Percentiles rank a stretch among this genome's conserved stretches.
phyloP scores from a whole-genome alignment of 345 rosid species.

The Populus alba region DNA sequence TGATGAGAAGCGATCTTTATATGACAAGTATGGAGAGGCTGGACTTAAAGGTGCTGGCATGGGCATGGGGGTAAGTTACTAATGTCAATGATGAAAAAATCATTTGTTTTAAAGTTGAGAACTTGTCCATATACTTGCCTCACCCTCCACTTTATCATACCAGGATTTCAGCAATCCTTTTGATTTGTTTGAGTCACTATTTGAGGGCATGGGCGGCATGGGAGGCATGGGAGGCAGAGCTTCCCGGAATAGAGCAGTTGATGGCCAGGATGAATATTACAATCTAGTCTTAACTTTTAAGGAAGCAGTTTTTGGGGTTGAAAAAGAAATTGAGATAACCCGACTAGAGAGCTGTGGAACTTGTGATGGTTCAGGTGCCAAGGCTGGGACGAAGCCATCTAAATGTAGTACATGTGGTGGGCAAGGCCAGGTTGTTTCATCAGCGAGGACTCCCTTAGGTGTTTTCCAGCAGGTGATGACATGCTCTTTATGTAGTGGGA shows the following conservation, averaged over 20 bases:
- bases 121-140: background rate
- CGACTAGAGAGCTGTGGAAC: slow-evolving; percentile 84
- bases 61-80: slow-evolving; percentile 89
- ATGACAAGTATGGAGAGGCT: slow-evolving; percentile 94
- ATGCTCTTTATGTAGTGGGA: slow-evolving; percentile 79
- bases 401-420: slow-evolving; percentile 90
- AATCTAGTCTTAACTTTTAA: slow-evolving; percentile 70
- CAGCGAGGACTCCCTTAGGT: slow-evolving; percentile 90
- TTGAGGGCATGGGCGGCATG: slow-evolving; percentile 88
- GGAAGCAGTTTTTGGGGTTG: slow-evolving; percentile 92
- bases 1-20: slow-evolving; percentile 93
- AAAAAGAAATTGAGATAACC: slow-evolving; percentile 89
- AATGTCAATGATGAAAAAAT: background rate
- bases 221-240: slow-evolving; percentile 63
- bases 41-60: slow-evolving; percentile 93
- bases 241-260: slow-evolving; percentile 72
- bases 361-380: slow-evolving; percentile 91
- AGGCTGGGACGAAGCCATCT: slow-evolving; percentile 74
- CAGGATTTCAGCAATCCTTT: slow-evolving; percentile 98
- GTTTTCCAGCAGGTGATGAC: slow-evolving; percentile 98
- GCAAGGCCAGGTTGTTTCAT: slow-evolving; percentile 91
- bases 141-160: slow-evolving; percentile 11
- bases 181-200: slow-evolving; percentile 83
- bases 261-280: slow-evolving; percentile 93
- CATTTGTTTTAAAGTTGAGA: background rate